Evolutionary conservation across 805 yeast species (phyloP), one percentile per base, ranked within the genome.

Genomic region (Yarrowia sp.): DNA sequence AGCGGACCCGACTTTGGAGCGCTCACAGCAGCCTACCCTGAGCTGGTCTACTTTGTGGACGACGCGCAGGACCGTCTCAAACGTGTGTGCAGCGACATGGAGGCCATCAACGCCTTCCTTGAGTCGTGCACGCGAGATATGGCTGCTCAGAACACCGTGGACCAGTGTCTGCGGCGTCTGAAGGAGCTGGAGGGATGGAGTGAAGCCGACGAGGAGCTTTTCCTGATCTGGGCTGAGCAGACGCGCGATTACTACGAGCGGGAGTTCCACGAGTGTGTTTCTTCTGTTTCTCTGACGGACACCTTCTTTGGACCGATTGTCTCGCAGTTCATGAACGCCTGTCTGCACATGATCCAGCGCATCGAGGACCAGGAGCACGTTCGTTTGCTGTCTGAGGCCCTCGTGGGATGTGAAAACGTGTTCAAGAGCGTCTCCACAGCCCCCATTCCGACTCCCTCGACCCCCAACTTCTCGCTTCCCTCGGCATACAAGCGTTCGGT

Each of bases 121-220:
- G 47, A 39, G 13, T 19, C 47, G 24, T 39, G 47, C 29, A 55
- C 35, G 10, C 61, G 47, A 1, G 47, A 55, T 21, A 39, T 55
- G 46, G 61, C 61, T 6, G 61, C 47, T 19, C 47, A 55, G 6
- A 31, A 8, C 29, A 55, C 47, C 19, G 47, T 55, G 4, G 46
- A 38, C 21, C 61, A 55, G 29, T 55, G 47, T 16, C 12, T 55
- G 27, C 31, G 47, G 13, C 61, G 47, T 13, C 47, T 55, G 13
- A 36, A 31, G 38, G 61, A 55, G 38, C 29, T 55, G 38, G 61
- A 55, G 12, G 61, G 61, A 10, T 55, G 61, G 61, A 8, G 36
- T 10, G 38, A 39, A n/a, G 33, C 47, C 2, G 47, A 55, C 9
- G 61, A 55, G n/a, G 47, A 55, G 29, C 27, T 55, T 14, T 38